phyloP scores from a whole-genome alignment of 2,329 filamentous ascomycete genomes.

The Neopestalotiopsis sp. region DNA sequence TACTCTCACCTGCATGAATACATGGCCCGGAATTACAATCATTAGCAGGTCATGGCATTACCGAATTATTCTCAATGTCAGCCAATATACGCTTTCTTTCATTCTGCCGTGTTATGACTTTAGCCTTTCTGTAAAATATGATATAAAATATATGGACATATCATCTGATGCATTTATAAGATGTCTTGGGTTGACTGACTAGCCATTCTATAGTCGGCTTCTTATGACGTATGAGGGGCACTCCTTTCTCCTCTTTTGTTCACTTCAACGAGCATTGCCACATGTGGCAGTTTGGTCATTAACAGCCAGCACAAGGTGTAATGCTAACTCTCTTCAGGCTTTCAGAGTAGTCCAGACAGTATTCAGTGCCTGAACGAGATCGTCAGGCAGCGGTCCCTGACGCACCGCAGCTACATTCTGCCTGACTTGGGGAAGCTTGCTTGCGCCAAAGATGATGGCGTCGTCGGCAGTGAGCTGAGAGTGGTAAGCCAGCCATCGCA shows the following conservation, averaged over 20 bases:
- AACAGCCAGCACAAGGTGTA: background rate
- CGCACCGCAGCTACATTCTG: constrained; percentile 1
- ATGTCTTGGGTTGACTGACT: too few relatives aligned
- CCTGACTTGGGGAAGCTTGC: constrained; percentile 22
- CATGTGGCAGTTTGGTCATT: too few relatives aligned
- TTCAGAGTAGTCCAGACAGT: background rate
- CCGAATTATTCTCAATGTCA: too few relatives aligned
- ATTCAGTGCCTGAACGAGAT: background rate
- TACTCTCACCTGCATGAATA: background rate
- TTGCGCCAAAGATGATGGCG: constrained; percentile 26
- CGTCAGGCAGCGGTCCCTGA: constrained; percentile 7
- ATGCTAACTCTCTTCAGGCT: background rate
- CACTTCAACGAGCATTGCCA: too few relatives aligned
- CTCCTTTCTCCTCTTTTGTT: too few relatives aligned
- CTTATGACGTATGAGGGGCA: too few relatives aligned
- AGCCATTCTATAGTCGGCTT: too few relatives aligned
- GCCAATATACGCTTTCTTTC: too few relatives aligned
- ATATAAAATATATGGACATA: too few relatives aligned
- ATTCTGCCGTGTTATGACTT: too few relatives aligned
- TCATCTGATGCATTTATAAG: too few relatives aligned
- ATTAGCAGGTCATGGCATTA: background rate
- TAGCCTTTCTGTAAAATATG: too few relatives aligned
- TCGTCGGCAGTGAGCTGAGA: constrained; percentile 22
- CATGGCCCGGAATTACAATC: background rate
- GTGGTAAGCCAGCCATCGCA: constrained; percentile 25